A percentile compares a stretch with the other conserved stretches of the same genome.
Conservation (phyloP, 352 stramenopile genomes). For the Phytophthora rubi region DNA sequence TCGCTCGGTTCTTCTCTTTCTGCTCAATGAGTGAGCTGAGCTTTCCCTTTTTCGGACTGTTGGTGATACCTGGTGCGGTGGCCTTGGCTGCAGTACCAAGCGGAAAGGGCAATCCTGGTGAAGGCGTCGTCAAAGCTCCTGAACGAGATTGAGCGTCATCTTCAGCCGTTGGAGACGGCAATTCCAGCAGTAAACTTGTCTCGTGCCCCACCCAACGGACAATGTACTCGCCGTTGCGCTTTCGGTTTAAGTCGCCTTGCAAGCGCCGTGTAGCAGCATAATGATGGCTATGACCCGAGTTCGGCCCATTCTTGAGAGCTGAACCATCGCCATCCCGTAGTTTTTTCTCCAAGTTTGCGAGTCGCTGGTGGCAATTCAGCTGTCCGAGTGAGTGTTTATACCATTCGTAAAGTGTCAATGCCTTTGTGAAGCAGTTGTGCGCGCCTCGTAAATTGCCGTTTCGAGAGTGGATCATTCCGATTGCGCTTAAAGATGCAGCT, state of each 20-base stretch:
- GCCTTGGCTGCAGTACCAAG: conserved; percentile 24
- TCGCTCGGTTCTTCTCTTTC: conserved; percentile 50
- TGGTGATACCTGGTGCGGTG: conserved; percentile 41
- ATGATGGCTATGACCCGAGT: conserved; percentile 75
- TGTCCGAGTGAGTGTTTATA: conserved; percentile 82
- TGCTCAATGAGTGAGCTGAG: conserved; percentile 62
- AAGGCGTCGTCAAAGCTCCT: conserved; percentile 21
- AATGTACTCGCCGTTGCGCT: conserved; percentile 81
- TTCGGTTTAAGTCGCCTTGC: conserved; percentile 84
- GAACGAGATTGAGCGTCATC: conserved; percentile 53
- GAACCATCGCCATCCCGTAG: conserved; percentile 72
- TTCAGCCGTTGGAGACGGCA: conserved; percentile 49
- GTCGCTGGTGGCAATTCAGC: conserved; percentile 81
- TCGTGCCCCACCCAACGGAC: conserved; percentile 85
- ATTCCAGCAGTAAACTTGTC: conserved; percentile 78
- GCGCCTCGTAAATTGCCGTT: conserved; percentile 79
- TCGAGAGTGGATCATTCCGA: conserved; percentile 83
- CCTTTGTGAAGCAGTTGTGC: conserved; percentile 85
- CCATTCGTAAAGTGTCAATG: conserved; percentile 83
- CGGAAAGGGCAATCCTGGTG: conserved; percentile 26
- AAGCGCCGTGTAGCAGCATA: conserved; percentile 77
- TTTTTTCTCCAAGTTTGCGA: conserved; percentile 88
- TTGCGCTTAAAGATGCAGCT: conserved; percentile 73
- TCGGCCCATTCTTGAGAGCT: conserved; percentile 57
- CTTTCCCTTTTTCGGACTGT: conserved; percentile 64